Evolutionary conservation across 1,139 yeast genomes (phyloP).

Genomic region (Hansenula sp.): DNA sequence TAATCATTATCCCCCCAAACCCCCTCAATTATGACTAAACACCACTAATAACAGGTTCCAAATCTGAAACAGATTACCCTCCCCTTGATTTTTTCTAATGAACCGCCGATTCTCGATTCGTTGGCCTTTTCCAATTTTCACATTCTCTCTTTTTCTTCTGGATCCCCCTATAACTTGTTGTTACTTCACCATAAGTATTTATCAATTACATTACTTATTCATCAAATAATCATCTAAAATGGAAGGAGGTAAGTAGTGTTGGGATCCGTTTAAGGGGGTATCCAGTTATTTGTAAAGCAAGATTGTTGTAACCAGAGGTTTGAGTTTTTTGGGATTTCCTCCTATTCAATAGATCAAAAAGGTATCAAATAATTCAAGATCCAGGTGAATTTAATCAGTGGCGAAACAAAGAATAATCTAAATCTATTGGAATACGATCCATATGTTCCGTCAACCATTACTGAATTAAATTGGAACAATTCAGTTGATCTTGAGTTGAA

Average conservation of each 20-base stretch:
- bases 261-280: too few relatives aligned
- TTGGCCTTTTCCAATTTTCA: constrained; percentile 2
- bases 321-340: too few relatives aligned
- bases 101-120: constrained; percentile 1
- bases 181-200: background rate
- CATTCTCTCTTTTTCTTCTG: background rate
- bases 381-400: background rate
- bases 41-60: too few relatives aligned
- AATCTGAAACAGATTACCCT: too few relatives aligned
- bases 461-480: background rate
- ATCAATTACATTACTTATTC: constrained; percentile 3
- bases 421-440: too few relatives aligned
- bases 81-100: too few relatives aligned
- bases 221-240: constrained; percentile 11
- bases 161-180: constrained; percentile 1
- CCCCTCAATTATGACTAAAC: too few relatives aligned
- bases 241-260: constrained; percentile 17
- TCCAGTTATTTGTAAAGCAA: too few relatives aligned
- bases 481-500: too few relatives aligned
- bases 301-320: background rate
- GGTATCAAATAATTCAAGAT: background rate
- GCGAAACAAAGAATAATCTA: too few relatives aligned
- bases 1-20: too few relatives aligned
- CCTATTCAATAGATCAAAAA: background rate
- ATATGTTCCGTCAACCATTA: too few relatives aligned